A percentile compares a stretch with the other conserved stretches of the same genome.
phyloP scores from a whole-genome alignment of 1,284 basidiomycete species.

The Prillingera fragicola region DNA sequence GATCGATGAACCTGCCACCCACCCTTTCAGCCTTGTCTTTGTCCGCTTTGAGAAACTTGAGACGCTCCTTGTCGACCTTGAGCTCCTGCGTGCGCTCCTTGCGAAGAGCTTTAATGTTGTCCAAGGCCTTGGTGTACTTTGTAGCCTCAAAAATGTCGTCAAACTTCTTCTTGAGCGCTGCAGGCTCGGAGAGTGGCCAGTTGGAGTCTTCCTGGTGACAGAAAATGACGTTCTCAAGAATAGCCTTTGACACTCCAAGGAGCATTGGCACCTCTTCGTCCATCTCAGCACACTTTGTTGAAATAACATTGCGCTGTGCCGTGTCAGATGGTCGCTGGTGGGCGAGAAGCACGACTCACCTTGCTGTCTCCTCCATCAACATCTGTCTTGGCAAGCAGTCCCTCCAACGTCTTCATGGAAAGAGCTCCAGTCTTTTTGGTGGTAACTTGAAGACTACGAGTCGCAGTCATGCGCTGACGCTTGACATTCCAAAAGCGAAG shows the following conservation, averaged over 20 bases:
- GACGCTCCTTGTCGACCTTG: conserved; percentile 86
- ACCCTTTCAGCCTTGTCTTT: conserved; percentile 75
- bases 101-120: conserved; percentile 79
- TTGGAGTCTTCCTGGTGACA: conserved; percentile 99
- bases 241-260: conserved; percentile 93
- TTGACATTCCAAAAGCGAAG: conserved; percentile 88
- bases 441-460: conserved; percentile 87
- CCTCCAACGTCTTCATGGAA: conserved; percentile 97
- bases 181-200: conserved; percentile 92
- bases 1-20: background rate
- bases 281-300: conserved; percentile 94
- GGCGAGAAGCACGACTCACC: conserved; percentile 49
- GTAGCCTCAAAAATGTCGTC: conserved; percentile 99
- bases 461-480: conserved; percentile 81
- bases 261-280: conserved; percentile 86
- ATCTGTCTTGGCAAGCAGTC: conserved; percentile 72
- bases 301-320: conserved; percentile 72
- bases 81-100: conserved; percentile 87
- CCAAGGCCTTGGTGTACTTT: conserved; percentile 95
- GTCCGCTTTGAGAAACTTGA: conserved; percentile 73
- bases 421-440: conserved; percentile 80
- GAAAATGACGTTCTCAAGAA: conserved; percentile 98
- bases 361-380: conserved; percentile 65
- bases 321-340: conserved; percentile 3
- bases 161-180: conserved; percentile 93